phyloP scores from a whole-genome alignment of 169 alveolate species.

The Cryptosporidium tyzzeri region DNA sequence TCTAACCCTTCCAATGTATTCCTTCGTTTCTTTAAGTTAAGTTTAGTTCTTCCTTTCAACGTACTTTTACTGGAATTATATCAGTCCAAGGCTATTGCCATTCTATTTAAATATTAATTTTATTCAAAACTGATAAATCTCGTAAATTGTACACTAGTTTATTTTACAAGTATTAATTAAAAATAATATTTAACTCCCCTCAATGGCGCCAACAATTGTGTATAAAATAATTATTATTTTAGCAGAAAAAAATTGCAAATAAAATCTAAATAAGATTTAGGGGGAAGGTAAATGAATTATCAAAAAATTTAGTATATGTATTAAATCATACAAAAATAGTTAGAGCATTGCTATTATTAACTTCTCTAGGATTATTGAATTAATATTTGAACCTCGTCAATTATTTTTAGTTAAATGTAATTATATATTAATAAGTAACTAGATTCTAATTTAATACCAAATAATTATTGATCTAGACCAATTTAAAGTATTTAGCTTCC shows the following conservation, averaged over 20 bases:
- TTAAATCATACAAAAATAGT: neutral
- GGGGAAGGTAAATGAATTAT: neutral
- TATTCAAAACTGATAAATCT: neutral
- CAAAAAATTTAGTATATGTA: no score
- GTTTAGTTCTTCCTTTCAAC: neutral
- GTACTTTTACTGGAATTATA: neutral
- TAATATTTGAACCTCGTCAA: no score
- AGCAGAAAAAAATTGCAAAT: neutral
- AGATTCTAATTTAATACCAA: neutral
- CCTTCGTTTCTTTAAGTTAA: neutral
- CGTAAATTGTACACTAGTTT: neutral
- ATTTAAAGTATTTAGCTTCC: no score
- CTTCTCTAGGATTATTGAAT: neutral
- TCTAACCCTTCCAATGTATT: neutral
- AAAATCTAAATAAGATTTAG: neutral
- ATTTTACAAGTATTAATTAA: conserved; percentile 1
- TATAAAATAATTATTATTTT: neutral
- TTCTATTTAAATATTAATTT: neutral
- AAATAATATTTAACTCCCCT: neutral
- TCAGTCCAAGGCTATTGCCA: neutral
- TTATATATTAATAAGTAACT: no score
- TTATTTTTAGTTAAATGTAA: neutral
- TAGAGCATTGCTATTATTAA: no score
- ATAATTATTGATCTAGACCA: no score
- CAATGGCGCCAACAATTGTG: neutral